Evolutionary conservation across 2,329 filamentous ascomycete genomes (phyloP), one percentile per base, ranked within the genome.

Genomic region (Fusarium duplospermum): DNA sequence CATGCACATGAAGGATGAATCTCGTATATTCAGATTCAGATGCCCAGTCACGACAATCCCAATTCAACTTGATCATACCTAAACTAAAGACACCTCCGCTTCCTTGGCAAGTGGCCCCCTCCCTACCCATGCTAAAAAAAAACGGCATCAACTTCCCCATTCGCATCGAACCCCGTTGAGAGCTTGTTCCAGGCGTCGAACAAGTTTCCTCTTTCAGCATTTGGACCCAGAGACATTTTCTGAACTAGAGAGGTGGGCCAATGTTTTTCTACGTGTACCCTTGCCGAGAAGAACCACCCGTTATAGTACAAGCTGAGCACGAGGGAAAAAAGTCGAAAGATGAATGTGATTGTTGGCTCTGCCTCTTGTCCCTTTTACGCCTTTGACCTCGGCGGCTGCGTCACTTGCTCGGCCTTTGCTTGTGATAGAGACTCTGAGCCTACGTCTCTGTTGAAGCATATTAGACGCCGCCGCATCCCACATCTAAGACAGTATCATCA

Each of bases 371-470:
- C 35, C 47, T 9, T 13, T 11, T 35, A 22, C 4, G 16, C n/a
- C 8, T 29, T 74, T 35, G 64, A 69, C 71, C 71, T 74, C 71
- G 71, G 71, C 68, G 71, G 35, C 42, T 59, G 63, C 38, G 56
- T 58, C 60, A 38, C 42, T 56, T 58, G 22, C 66, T 73, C 60
- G 71, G 67, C 38, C 33, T 52, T 74, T 74, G 71, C 71, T 72
- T 72, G 71, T 74, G 71, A 74, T 69, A 52, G 27, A 70, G 42
- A 57, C 11, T 4, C 58, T 45, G 9, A 38, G 24, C 24, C 24
- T 52, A 11, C 16, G 42, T 27, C 22, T 47, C 10, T 6, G 18
- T n/a, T 29, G 47, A 52, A 27, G 24, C 27, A 52, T 52, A 47
- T 47, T 47, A 47, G 42, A 47, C 22, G 42, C 22, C 22, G 2